phyloP scores from a whole-genome alignment of 805 yeast species.

The Candida ipomoeae region DNA sequence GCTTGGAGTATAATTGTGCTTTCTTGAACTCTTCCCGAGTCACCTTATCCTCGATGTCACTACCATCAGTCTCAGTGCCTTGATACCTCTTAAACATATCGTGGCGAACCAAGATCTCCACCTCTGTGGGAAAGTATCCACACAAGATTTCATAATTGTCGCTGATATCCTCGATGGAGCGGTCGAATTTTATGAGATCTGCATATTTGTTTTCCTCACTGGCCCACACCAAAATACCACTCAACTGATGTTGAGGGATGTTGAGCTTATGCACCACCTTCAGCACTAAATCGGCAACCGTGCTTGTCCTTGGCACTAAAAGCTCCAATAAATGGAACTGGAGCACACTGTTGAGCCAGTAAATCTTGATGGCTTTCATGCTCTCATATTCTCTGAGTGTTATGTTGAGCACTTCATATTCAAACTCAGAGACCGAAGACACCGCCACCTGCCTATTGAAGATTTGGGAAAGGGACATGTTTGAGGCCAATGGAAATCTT shows the following conservation, averaged over 20 bases:
- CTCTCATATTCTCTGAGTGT: constrained; percentile 74
- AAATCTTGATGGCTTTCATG: constrained; percentile 59
- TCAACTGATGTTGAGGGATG: constrained; percentile 44
- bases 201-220: constrained; percentile 38
- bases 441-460: constrained; percentile 43
- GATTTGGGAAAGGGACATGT: constrained; percentile 34
- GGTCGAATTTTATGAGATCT: constrained; percentile 36
- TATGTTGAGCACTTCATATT: constrained; percentile 74
- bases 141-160: constrained; percentile 36
- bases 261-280: constrained; percentile 54
- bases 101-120: constrained; percentile 33
- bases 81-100: constrained; percentile 29
- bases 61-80: constrained; percentile 17
- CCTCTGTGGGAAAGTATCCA: constrained; percentile 42
- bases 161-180: constrained; percentile 30
- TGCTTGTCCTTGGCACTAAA: constrained; percentile 59
- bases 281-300: constrained; percentile 51
- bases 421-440: constrained; percentile 45
- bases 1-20: constrained; percentile 23
- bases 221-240: constrained; percentile 56
- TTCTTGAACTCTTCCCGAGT: constrained; percentile 14
- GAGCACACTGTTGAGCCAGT: constrained; percentile 68
- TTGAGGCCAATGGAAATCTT: constrained; percentile 42
- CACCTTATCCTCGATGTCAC: constrained; percentile 25
- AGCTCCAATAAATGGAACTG: constrained; percentile 68